Percentiles rank a stretch among this genome's conserved stretches.
phyloP scores from a whole-genome alignment of 2,329 filamentous ascomycete genomes.

The Parastagonospora nodorum region DNA sequence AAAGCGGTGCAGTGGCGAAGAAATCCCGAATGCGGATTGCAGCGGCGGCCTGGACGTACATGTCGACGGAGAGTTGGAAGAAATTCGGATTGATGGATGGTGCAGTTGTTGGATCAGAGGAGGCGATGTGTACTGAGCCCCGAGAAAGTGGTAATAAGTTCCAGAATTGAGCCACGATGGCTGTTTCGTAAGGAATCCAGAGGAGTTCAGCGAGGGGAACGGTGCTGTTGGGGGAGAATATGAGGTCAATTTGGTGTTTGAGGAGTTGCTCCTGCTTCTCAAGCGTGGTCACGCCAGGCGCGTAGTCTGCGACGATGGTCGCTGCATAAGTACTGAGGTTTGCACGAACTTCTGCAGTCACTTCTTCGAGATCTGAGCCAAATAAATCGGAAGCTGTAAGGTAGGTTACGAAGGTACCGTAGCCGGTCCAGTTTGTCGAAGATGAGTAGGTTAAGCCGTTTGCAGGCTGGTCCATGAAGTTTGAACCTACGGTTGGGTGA shows the following conservation, averaged over 20 bases:
- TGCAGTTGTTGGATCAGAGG: slow-evolving; percentile 36
- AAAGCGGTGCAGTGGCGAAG: slow-evolving; percentile 32
- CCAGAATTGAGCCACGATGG: slow-evolving; percentile 47
- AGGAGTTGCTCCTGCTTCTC: slow-evolving; percentile 50
- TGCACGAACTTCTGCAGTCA: slow-evolving; percentile 28
- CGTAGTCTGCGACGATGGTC: slow-evolving; percentile 25
- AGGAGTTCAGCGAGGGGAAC: slow-evolving; percentile 57
- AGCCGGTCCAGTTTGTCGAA: slow-evolving; percentile 44
- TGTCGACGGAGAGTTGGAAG: slow-evolving; percentile 49
- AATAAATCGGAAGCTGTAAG: slow-evolving; percentile 45
- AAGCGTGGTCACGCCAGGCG: slow-evolving; percentile 22
- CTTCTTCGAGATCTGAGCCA: slow-evolving; percentile 24
- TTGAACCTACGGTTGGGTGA: slow-evolving; percentile 37
- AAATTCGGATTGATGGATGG: slow-evolving; percentile 51
- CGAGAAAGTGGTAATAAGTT: slow-evolving; percentile 44
- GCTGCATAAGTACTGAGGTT: slow-evolving; percentile 37
- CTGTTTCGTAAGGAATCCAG: slow-evolving; percentile 39
- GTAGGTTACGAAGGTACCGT: slow-evolving; percentile 45
- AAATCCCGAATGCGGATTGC: slow-evolving; percentile 41
- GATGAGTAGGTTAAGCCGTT: slow-evolving; percentile 29
- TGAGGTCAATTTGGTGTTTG: slow-evolving; percentile 53
- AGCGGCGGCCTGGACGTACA: slow-evolving; percentile 38
- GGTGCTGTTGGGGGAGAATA: slow-evolving; percentile 47
- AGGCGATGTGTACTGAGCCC: slow-evolving; percentile 41
- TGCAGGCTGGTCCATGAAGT: slow-evolving; percentile 43